Percentiles rank a stretch among this genome's conserved stretches.
Conservation (phyloP, 2,329 filamentous ascomycete species). For the Leptoxyphium fumago region DNA sequence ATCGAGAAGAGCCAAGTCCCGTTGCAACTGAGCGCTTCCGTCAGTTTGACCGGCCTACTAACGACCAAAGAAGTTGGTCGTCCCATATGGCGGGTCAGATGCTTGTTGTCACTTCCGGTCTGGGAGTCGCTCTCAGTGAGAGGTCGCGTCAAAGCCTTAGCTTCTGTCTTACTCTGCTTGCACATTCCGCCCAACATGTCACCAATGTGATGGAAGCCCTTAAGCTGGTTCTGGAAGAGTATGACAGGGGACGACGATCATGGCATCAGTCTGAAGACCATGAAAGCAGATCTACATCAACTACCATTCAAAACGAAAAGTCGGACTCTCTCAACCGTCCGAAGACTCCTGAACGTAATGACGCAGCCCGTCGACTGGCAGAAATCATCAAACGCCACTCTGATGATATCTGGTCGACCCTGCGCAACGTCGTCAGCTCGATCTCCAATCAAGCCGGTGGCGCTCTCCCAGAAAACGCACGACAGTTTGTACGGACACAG, state of each 20-base stretch:
- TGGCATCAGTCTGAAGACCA: constrained; percentile 25
- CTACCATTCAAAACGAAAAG: constrained; percentile 1
- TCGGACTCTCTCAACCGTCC: constrained; percentile 4
- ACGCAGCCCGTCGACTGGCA: constrained; percentile 45
- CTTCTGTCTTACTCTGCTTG: constrained; percentile 68
- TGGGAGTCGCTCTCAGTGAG: constrained; percentile 83
- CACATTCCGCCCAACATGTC: constrained; percentile 70
- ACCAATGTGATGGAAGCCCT: constrained; percentile 59
- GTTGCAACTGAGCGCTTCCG: constrained; percentile 12
- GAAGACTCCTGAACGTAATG: constrained; percentile 19
- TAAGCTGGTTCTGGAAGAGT: constrained; percentile 64
- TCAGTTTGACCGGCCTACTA: constrained; percentile 14
- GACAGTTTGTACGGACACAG: constrained; percentile 67
- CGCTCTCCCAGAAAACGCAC: constrained; percentile 76
- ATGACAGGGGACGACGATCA: constrained; percentile 45
- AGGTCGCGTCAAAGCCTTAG: constrained; percentile 72
- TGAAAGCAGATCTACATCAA: constrained; percentile 5
- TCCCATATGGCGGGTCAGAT: constrained; percentile 43
- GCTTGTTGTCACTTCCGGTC: constrained; percentile 77
- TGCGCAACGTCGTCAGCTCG: constrained; percentile 68
- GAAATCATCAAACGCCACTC: constrained; percentile 57
- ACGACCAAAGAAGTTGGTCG: constrained; percentile 47
- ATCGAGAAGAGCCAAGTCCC: constrained; percentile 20
- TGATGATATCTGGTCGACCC: constrained; percentile 33
- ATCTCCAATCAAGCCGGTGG: constrained; percentile 87